phyloP scores from a whole-genome alignment of 495 filamentous ascomycete species.

The Cenococcum geophilum region DNA sequence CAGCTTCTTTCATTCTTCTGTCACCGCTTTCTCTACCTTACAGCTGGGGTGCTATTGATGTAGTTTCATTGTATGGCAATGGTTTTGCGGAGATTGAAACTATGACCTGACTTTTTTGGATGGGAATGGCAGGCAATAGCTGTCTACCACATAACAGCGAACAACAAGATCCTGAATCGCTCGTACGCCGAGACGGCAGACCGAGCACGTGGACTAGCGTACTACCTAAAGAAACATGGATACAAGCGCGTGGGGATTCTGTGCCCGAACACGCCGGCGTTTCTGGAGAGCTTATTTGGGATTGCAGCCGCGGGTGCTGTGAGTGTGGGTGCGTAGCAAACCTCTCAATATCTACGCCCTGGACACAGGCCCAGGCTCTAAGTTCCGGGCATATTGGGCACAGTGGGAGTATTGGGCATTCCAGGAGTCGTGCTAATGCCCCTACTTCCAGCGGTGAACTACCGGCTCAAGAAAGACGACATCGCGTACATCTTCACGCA shows the following conservation, averaged over 20 bases:
- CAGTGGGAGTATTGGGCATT: no score
- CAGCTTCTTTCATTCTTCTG: conserved; percentile 3
- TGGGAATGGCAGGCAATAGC: conserved; percentile 57
- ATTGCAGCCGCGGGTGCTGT: conserved; percentile 79
- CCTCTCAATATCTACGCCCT: background rate
- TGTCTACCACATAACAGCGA: conserved; percentile 81
- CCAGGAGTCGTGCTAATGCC: no score
- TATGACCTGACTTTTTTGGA: background rate
- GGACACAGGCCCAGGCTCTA: background rate
- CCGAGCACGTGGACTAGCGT: conserved; percentile 77
- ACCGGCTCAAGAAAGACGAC: conserved; percentile 80
- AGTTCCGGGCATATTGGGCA: background rate
- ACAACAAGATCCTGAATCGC: conserved; percentile 63
- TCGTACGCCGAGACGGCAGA: conserved; percentile 77
- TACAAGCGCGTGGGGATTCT: conserved; percentile 73
- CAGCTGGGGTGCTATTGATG: no score
- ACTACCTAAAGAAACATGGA: conserved; percentile 68
- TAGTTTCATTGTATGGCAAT: no score
- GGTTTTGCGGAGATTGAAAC: no score
- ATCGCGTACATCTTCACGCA: conserved; percentile 85
- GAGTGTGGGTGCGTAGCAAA: conserved; percentile 52
- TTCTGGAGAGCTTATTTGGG: conserved; percentile 83
- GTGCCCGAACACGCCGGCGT: conserved; percentile 87
- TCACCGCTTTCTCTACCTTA: no score
- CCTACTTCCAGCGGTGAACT: conserved; percentile 72